Conservation (phyloP, 306 rosid genomes). For the Lathyrus tuberosus region DNA sequence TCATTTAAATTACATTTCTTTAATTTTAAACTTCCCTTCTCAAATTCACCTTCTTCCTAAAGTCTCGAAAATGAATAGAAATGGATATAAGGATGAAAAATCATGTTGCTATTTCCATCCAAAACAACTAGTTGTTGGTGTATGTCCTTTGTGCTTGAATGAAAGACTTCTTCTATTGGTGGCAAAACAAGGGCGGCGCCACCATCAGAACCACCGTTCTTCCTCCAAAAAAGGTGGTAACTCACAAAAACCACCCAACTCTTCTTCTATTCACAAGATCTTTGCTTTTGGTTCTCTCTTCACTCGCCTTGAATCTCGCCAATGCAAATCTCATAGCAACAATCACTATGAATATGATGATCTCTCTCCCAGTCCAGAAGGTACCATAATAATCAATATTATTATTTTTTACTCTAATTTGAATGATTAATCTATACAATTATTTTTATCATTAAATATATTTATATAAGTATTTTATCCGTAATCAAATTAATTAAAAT, state of each 20-base stretch:
- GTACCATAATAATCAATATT: constrained; percentile 39
- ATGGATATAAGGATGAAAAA: constrained; percentile 60
- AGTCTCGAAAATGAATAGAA: constrained; percentile 34
- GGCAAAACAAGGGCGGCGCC: constrained; percentile 56
- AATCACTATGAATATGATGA: constrained; percentile 44
- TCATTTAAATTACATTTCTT: constrained; percentile 21
- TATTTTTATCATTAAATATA: too few relatives aligned
- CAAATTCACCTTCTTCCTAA: constrained; percentile 18
- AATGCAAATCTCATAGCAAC: constrained; percentile 54
- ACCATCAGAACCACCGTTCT: constrained; percentile 23
- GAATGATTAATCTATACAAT: too few relatives aligned
- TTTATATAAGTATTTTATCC: background rate
- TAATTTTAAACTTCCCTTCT: constrained; percentile 3
- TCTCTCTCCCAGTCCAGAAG: constrained; percentile 88
- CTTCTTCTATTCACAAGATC: constrained; percentile 75
- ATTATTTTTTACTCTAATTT: background rate
- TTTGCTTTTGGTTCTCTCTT: constrained; percentile 81
- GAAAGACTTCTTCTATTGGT: constrained; percentile 80
- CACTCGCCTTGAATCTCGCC: constrained; percentile 66
- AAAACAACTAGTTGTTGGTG: constrained; percentile 68
- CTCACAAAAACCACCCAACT: constrained; percentile 42
- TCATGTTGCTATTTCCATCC: constrained; percentile 86
- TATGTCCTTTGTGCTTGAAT: constrained; percentile 79
- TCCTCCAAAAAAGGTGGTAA: background rate
- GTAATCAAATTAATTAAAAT: background rate